Conservation (phyloP, 176 grass and related monocot genomes). For the Carex cristatella region DNA sequence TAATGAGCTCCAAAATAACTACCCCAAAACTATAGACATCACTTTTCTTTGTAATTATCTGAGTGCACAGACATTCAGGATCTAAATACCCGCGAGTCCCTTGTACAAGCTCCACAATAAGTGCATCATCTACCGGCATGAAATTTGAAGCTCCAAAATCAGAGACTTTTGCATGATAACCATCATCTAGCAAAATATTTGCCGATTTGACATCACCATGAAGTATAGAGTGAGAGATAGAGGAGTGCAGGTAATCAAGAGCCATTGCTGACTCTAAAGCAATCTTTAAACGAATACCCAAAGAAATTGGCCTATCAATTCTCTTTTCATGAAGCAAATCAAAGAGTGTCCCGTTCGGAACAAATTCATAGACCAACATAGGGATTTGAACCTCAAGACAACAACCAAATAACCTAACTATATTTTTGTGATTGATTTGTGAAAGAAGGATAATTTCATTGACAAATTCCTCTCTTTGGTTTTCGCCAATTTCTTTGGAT, state of each 20-base stretch:
- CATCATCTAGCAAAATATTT: background rate
- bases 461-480: constrained; percentile 26
- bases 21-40: constrained; percentile 14
- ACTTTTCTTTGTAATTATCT: constrained; percentile 10
- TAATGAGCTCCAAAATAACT: constrained; percentile 17
- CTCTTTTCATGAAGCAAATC: constrained; percentile 14
- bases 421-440: constrained; percentile 15
- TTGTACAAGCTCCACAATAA: background rate
- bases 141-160: constrained; percentile 17
- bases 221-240: background rate
- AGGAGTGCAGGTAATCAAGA: background rate
- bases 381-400: constrained; percentile 33
- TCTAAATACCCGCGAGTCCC: constrained; percentile 9
- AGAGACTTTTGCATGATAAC: background rate
- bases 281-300: background rate
- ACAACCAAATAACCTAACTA: background rate
- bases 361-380: constrained; percentile 33
- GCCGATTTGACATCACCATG: constrained; percentile 23
- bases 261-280: background rate
- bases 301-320: background rate
- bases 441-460: constrained; percentile 20
- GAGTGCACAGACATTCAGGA: background rate
- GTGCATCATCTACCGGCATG: background rate
- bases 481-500: background rate
- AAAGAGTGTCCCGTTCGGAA: background rate